Evolutionary conservation across 1,284 basidiomycete species (phyloP).

Genomic region (Ceratobasidium papillatum): DNA sequence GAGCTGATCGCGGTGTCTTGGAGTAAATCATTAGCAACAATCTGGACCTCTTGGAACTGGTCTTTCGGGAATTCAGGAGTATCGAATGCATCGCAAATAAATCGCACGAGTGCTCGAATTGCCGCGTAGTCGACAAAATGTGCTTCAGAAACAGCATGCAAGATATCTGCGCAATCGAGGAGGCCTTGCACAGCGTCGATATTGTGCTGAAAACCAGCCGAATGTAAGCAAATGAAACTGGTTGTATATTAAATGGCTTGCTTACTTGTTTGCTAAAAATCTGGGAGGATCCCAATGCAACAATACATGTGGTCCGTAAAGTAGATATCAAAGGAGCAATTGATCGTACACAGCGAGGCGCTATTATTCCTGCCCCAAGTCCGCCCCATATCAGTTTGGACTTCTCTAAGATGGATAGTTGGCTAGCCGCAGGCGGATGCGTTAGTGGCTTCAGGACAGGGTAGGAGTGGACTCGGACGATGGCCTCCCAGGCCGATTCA

Average conservation of each 20-base stretch:
- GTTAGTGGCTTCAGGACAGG: background rate
- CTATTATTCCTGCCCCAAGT: background rate
- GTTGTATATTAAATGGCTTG: background rate
- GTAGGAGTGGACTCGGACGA: background rate
- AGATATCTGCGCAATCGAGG: constrained; percentile 40
- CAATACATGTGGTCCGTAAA: background rate
- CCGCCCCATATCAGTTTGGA: constrained; percentile 34
- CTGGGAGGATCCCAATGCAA: background rate
- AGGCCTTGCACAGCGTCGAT: constrained; percentile 23
- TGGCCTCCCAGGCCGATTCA: constrained; percentile 13
- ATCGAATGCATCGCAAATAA: constrained; percentile 36
- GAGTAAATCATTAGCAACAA: constrained; percentile 48
- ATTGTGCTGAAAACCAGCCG: background rate
- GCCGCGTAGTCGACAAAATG: constrained; percentile 52
- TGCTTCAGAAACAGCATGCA: constrained; percentile 25
- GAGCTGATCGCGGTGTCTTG: constrained; percentile 51
- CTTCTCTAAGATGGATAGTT: constrained; percentile 34
- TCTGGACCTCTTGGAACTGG: background rate
- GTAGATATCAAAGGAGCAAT: constrained; percentile 12
- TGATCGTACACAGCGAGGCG: constrained; percentile 30
- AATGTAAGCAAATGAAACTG: background rate
- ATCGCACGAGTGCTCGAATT: constrained; percentile 53
- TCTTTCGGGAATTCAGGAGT: background rate
- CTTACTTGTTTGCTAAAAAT: constrained; percentile 13
- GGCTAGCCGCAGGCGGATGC: background rate